These are phyloP conservation scores for Cyphellophora attinorum DNA, from an alignment of 2,329 filamentous ascomycete species.

Conservation along the genomic window DNA sequence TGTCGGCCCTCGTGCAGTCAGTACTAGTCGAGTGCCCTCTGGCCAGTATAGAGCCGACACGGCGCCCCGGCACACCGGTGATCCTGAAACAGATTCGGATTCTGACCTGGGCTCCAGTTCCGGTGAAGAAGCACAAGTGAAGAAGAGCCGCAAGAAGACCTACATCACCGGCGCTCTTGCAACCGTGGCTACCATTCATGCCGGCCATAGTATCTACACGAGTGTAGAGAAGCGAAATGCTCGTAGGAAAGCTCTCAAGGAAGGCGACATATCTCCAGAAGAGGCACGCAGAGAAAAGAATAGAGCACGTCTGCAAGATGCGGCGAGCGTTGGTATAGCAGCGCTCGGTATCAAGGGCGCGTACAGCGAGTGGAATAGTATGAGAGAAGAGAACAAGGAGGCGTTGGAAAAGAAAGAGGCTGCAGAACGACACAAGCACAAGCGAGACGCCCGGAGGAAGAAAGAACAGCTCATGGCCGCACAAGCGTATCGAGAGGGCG, in stretches of 20 bases:
- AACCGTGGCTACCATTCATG: constrained; percentile 60
- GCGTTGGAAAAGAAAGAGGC: constrained; percentile 45
- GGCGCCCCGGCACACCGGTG: constrained; percentile 17
- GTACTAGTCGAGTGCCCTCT: constrained; percentile 16
- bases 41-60: constrained; percentile 15
- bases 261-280: constrained; percentile 54
- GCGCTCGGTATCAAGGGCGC: constrained; percentile 59
- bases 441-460: constrained; percentile 16
- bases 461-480: constrained; percentile 13
- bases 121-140: constrained; percentile 53
- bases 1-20: constrained; percentile 17
- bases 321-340: constrained; percentile 57
- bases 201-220: constrained; percentile 55
- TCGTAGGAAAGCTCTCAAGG: constrained; percentile 48
- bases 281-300: constrained; percentile 54
- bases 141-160: constrained; percentile 59
- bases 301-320: constrained; percentile 56
- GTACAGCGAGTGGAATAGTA: constrained; percentile 58
- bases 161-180: constrained; percentile 56
- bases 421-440: constrained; percentile 23
- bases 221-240: constrained; percentile 56
- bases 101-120: constrained; percentile 47
- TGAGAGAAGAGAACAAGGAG: constrained; percentile 51
- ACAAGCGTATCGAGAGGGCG: constrained; percentile 10
- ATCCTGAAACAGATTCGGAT: constrained; percentile 30